Evolutionary conservation across 1,139 yeast genomes (phyloP).

Genomic region (Saccharomyces hybrid): DNA sequence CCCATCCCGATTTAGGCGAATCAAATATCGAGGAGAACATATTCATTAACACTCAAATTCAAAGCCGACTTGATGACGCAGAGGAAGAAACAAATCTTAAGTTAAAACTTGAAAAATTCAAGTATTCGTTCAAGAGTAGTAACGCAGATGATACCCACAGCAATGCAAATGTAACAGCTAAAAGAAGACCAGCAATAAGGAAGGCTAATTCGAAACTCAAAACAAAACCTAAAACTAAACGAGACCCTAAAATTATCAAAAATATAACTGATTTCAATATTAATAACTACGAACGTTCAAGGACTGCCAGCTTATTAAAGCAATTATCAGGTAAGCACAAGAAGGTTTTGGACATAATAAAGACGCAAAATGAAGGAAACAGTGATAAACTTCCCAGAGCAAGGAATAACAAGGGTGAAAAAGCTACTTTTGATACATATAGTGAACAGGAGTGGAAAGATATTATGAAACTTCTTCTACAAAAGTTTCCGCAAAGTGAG

Average conservation of each 20-base stretch:
- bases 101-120: slow-evolving; percentile 15
- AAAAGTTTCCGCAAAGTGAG: slow-evolving; percentile 19
- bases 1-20: not conserved
- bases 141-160: not conserved
- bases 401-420: not conserved
- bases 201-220: not conserved
- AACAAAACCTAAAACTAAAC: slow-evolving; percentile 3
- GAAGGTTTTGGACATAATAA: slow-evolving; percentile 1
- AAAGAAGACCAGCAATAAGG: not conserved
- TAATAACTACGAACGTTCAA: slow-evolving; percentile 8
- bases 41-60: slow-evolving; percentile 29
- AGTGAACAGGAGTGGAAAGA: slow-evolving; percentile 25
- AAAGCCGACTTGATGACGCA: slow-evolving; percentile 24
- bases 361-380: not conserved
- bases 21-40: slow-evolving; percentile 7
- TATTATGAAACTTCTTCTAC: slow-evolving; percentile 13
- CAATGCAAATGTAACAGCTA: not conserved
- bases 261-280: slow-evolving; percentile 11
- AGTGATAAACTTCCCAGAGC: not conserved
- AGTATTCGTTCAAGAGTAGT: slow-evolving; percentile 6
- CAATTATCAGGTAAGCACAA: slow-evolving; percentile 4
- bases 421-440: slow-evolving; percentile 7
- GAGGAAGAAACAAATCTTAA: slow-evolving; percentile 15
- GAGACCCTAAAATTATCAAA: slow-evolving; percentile 2
- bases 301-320: slow-evolving; percentile 8